Evolutionary conservation across 2,329 filamentous ascomycete genomes (phyloP), one percentile per base, ranked within the genome.

Genomic region (Penicillium sp.): DNA sequence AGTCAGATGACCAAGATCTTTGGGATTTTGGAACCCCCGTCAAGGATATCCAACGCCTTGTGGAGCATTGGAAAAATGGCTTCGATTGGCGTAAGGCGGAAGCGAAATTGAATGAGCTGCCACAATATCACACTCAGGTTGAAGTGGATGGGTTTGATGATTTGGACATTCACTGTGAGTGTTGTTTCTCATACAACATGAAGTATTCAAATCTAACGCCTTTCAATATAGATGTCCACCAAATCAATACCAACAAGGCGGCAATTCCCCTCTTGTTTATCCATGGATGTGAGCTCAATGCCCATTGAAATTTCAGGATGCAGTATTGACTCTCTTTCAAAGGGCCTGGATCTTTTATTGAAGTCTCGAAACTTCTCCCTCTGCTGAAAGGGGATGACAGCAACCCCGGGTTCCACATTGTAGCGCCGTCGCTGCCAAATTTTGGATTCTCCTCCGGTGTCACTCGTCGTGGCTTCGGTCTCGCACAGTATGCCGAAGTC

Each of bases 191-290:
- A 27, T 6, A 5, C 32, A 10, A 40, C 22, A n/a, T 18, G 24
- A 4, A 2, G 11, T 2, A n/a, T 10, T 14, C 2, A 9, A 10
- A 43, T 14, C 29, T 34, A 8, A 57, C 18, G 2, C 3, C 11
- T 21, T 32, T n/a, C 16, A 22, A 27, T 24, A 10, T 10, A 65
- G 63, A 87, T 66, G 68, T 90, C 1, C 83, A 88, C 65, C 77
- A 86, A 60, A 75, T 71, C 49, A 85, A 81, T 60, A 64, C 71
- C 1, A 73, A 74, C 1, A 62, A 77, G 2, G 75, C 77, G n/a
- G 84, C 85, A 1, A 83, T 90, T 42, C 87, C 88, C 0, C 65
- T 90, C n/a, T 69, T 90, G 1, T 89, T 90, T 66, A 77, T 79
- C 14, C 87, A 90, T 65, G 86, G 86, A 27, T 89, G 80, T 78